These are phyloP conservation scores for Penicillium sumatraense DNA, from an alignment of 2,329 filamentous ascomycete genomes.

Conservation along the genomic window DNA sequence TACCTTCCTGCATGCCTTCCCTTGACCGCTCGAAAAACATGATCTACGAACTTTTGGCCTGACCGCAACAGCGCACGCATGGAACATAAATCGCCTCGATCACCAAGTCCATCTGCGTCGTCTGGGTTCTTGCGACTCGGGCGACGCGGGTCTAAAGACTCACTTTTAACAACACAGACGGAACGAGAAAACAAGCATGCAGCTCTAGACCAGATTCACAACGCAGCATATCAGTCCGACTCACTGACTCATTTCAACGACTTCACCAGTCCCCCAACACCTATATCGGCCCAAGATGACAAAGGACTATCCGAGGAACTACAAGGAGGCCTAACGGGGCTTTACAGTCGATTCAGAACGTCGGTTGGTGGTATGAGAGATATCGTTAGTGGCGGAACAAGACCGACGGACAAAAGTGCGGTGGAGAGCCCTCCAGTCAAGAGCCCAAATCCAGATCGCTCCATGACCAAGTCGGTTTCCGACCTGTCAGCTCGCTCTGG, in stretches of 20 bases:
- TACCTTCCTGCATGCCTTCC: not conserved
- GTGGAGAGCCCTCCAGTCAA: slow-evolving; percentile 31
- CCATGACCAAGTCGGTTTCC: slow-evolving; percentile 29
- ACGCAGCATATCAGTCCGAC: slow-evolving; percentile 80
- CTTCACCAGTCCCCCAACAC: slow-evolving; percentile 69
- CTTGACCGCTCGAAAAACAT: slow-evolving; percentile 9
- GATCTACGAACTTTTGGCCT: slow-evolving; percentile 19
- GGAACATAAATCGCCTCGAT: slow-evolving; percentile 43
- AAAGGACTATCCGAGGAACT: slow-evolving; percentile 74
- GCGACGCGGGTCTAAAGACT: slow-evolving; percentile 54
- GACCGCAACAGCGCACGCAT: slow-evolving; percentile 27
- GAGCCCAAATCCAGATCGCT: slow-evolving; percentile 32
- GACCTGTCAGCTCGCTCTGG: slow-evolving; percentile 24
- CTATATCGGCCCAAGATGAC: slow-evolving; percentile 66
- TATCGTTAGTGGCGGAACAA: slow-evolving; percentile 43
- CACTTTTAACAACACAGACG: slow-evolving; percentile 55
- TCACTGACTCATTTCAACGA: slow-evolving; percentile 93
- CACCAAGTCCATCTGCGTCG: slow-evolving; percentile 50
- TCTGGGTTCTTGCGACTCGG: slow-evolving; percentile 51
- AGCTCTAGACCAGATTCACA: slow-evolving; percentile 85
- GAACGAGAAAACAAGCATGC: slow-evolving; percentile 78
- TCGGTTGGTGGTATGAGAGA: slow-evolving; percentile 75
- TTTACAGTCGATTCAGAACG: slow-evolving; percentile 84
- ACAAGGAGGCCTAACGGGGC: slow-evolving; percentile 82
- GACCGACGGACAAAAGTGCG: slow-evolving; percentile 33